phyloP scores from a whole-genome alignment of 306 rosid species.

The Clitoria ternatea region DNA sequence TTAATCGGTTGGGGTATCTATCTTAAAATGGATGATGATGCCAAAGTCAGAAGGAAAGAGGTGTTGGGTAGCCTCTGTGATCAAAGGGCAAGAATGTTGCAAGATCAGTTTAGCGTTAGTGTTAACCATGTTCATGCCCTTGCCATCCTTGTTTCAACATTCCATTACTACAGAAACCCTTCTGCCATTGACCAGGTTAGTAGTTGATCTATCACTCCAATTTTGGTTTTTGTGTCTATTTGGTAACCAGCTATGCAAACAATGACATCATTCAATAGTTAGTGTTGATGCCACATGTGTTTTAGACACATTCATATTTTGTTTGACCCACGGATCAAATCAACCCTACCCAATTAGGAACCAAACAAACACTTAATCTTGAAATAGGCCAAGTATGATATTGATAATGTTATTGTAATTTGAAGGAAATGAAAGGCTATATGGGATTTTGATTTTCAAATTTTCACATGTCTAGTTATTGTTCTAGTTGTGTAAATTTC shows the following conservation, averaged over 20 bases:
- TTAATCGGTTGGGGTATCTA: constrained; percentile 47
- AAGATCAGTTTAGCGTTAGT: constrained; percentile 86
- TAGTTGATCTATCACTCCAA: not conserved
- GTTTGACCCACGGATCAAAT: no score
- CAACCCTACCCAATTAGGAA: no score
- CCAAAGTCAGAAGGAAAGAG: constrained; percentile 71
- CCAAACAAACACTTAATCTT: no score
- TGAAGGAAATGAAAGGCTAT: not conserved
- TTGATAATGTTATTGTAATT: not conserved
- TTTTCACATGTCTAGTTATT: not conserved
- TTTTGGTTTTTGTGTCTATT: no score
- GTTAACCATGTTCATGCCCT: constrained; percentile 91
- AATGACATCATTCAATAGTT: no score
- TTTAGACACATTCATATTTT: no score
- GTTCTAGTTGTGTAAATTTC: not conserved
- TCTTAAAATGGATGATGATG: constrained; percentile 63
- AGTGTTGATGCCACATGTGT: no score
- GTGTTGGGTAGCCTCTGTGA: constrained; percentile 82
- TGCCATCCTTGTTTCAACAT: constrained; percentile 88
- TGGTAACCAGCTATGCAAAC: no score
- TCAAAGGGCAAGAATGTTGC: constrained; percentile 88
- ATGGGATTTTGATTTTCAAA: no score
- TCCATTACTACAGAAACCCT: constrained; percentile 73
- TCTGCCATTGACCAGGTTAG: constrained; percentile 94
- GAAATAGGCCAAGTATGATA: not conserved